phyloP scores from a whole-genome alignment of 1,284 basidiomycete species.

The Termitomyces sp. region DNA sequence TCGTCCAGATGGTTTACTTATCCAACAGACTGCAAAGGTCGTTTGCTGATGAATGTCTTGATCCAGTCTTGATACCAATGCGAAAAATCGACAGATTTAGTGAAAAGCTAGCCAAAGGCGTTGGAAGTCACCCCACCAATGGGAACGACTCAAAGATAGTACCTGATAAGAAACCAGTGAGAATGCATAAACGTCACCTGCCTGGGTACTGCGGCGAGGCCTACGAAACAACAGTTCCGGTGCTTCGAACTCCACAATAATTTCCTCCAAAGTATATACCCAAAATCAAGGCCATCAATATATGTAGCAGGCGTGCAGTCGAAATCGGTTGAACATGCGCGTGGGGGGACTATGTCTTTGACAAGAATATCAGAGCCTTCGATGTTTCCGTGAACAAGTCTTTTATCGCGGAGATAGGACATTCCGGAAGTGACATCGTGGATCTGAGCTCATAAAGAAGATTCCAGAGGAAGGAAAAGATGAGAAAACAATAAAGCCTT shows the following conservation, averaged over 20 bases:
- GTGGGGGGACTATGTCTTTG: background rate
- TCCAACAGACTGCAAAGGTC: background rate
- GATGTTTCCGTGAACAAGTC: constrained; percentile 16
- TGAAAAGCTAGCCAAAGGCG: background rate
- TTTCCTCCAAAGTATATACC: background rate
- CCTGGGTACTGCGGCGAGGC: background rate
- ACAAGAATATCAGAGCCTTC: constrained; percentile 8
- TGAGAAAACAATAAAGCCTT: background rate
- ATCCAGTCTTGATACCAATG: background rate
- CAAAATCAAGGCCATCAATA: background rate
- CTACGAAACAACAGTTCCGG: background rate
- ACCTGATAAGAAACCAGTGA: background rate
- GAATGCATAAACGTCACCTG: constrained; percentile 3
- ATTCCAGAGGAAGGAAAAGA: background rate
- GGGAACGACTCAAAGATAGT: background rate
- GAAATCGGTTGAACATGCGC: constrained; percentile 1
- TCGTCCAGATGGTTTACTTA: background rate
- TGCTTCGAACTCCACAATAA: background rate
- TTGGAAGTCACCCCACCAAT: background rate
- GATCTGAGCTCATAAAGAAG: background rate
- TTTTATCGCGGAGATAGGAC: constrained; percentile 11
- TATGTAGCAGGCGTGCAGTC: background rate
- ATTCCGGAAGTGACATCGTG: constrained; percentile 9
- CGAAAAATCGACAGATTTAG: background rate
- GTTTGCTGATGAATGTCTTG: background rate